phyloP scores from a whole-genome alignment of 345 rosid genomes.

The Ailanthus altissimus region DNA sequence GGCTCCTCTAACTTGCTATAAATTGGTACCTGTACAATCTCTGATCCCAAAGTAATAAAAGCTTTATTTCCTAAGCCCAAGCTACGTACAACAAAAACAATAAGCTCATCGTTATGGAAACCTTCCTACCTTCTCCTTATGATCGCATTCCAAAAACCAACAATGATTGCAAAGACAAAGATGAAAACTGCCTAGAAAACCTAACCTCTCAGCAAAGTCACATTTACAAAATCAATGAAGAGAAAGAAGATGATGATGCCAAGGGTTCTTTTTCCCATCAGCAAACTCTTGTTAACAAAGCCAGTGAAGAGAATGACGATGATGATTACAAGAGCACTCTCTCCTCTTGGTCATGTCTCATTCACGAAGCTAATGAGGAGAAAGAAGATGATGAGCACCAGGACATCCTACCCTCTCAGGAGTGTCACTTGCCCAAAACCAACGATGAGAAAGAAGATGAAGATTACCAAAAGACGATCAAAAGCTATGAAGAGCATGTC shows the following conservation, averaged over 20 bases:
- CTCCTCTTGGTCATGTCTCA: too few species aligned
- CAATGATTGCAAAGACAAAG: neutral
- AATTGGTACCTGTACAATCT: neutral
- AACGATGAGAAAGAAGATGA: neutral
- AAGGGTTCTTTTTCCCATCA: too few species aligned
- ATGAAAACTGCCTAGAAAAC: neutral
- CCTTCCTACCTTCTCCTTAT: neutral
- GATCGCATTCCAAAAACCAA: neutral
- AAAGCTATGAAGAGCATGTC: neutral
- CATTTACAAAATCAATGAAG: neutral
- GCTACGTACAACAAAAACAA: too few species aligned
- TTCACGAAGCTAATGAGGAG: too few species aligned
- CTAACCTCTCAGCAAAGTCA: neutral
- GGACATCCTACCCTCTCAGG: neutral
- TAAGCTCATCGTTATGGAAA: neutral
- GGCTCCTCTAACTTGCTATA: neutral
- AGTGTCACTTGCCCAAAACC: neutral
- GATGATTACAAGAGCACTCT: too few species aligned
- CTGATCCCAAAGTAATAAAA: neutral
- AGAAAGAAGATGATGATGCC: neutral
- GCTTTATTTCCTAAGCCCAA: neutral
- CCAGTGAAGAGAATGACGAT: too few species aligned
- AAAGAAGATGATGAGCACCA: too few species aligned
- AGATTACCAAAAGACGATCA: neutral
- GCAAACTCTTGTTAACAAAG: too few species aligned